phyloP scores from a whole-genome alignment of 345 rosid genomes.

The Gossypium arboreum region DNA sequence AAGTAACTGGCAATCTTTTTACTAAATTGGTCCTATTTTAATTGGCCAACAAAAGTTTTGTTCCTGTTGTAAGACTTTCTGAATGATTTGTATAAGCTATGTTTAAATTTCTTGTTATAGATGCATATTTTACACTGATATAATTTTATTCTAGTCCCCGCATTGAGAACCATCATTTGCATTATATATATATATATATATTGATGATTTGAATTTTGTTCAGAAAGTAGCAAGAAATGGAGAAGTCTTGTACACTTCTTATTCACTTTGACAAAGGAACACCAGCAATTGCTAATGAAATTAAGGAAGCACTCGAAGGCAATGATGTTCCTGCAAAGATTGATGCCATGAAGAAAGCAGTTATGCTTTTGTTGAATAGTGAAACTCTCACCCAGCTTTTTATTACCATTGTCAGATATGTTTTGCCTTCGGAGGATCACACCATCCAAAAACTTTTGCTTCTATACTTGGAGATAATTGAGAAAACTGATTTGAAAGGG shows the following conservation, averaged over 20 bases:
- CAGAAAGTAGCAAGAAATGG: conserved; percentile 42
- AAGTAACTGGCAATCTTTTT: neutral
- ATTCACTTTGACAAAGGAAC: conserved; percentile 84
- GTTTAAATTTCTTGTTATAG: neutral
- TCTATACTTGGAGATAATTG: conserved; percentile 85
- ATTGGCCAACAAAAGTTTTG: no score
- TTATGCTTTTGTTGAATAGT: conserved; percentile 85
- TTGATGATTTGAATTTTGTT: neutral
- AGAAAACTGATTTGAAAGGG: conserved; percentile 73
- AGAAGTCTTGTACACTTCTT: conserved; percentile 78
- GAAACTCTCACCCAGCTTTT: conserved; percentile 93
- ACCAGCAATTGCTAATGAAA: conserved; percentile 79
- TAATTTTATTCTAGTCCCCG: neutral
- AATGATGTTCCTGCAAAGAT: conserved; percentile 58
- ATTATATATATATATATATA: neutral
- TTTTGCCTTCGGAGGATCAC: conserved; percentile 90
- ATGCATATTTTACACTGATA: neutral
- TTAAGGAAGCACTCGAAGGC: conserved; percentile 93
- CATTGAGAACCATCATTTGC: neutral
- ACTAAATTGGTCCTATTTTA: no score
- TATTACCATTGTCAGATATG: conserved; percentile 89
- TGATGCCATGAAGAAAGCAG: conserved; percentile 84
- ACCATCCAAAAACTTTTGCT: conserved; percentile 84
- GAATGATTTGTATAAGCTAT: neutral
- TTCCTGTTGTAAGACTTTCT: neutral